These are phyloP conservation scores for Vachellia collinsii DNA, from an alignment of 306 rosid genomes.

Conservation along the genomic window DNA sequence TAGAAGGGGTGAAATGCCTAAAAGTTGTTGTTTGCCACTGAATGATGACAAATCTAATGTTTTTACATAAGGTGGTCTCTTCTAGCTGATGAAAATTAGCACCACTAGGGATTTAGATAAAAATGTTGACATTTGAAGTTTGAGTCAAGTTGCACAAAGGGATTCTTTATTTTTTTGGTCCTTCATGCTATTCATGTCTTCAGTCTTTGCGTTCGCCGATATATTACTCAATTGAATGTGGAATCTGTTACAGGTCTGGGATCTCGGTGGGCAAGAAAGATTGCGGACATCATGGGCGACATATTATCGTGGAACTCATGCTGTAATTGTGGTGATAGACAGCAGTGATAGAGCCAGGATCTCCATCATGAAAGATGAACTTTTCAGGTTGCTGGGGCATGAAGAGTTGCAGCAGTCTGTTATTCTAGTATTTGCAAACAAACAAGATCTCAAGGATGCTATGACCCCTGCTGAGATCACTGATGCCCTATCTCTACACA, in stretches of 20 bases:
- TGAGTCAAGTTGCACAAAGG: not conserved
- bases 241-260: constrained; percentile 79
- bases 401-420: constrained; percentile 89
- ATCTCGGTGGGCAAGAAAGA: constrained; percentile 98
- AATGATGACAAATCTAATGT: not conserved
- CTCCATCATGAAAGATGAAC: constrained; percentile 92
- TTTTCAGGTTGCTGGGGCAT: constrained; percentile 88
- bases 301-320: constrained; percentile 93
- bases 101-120: not conserved
- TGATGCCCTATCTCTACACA: constrained; percentile 88
- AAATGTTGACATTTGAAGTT: not conserved
- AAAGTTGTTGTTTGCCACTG: not conserved
- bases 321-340: constrained; percentile 88
- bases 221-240: constrained; percentile 12
- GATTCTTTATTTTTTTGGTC: not conserved
- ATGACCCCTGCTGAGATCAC: constrained; percentile 99
- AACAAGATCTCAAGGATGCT: constrained; percentile 98
- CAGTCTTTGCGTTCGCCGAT: constrained; percentile 3
- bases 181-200: not conserved
- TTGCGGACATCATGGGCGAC: constrained; percentile 99
- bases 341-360: constrained; percentile 94
- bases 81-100: not conserved
- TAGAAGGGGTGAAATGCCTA: not conserved
- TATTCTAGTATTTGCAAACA: constrained; percentile 85
- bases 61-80: not conserved